These are phyloP conservation scores for Tephrocybe rancida DNA, from an alignment of 768 basidiomycete species.

Conservation along the genomic window DNA sequence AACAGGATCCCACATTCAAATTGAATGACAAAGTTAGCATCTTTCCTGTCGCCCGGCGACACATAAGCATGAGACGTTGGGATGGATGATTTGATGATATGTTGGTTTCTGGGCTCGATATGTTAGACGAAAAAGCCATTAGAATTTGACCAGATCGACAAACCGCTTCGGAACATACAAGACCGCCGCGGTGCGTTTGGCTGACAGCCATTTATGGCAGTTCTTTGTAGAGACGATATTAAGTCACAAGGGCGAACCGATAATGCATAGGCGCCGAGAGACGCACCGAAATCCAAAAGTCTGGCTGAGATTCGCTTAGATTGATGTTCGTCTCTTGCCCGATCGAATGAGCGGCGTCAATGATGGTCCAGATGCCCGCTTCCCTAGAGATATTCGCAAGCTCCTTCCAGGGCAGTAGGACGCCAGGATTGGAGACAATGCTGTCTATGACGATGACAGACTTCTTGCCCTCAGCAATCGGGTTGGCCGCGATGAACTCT, in stretches of 20 bases:
- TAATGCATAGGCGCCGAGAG: conserved; percentile 18
- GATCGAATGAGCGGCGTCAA: conserved; percentile 84
- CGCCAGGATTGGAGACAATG: conserved; percentile 67
- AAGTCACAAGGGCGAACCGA: background rate
- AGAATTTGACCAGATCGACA: conserved; percentile 1
- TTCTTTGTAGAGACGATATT: conserved; percentile 51
- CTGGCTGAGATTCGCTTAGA: conserved; percentile 56
- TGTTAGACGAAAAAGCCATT: background rate
- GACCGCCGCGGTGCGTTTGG: conserved; percentile 66
- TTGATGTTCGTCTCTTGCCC: conserved; percentile 75
- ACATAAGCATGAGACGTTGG: conserved; percentile 56
- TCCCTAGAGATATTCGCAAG: conserved; percentile 66
- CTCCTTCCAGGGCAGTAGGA: conserved; percentile 75
- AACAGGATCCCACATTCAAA: conserved; percentile 34
- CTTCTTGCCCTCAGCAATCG: conserved; percentile 30
- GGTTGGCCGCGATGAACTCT: conserved; percentile 19
- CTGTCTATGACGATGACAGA: conserved; percentile 71
- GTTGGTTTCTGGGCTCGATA: conserved; percentile 53
- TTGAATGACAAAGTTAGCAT: conserved; percentile 43
- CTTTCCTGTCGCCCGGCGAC: conserved; percentile 38
- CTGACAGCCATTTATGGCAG: conserved; percentile 85
- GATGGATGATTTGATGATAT: conserved; percentile 59
- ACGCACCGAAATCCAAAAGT: conserved; percentile 79
- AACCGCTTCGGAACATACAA: conserved; percentile 72
- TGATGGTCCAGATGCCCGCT: conserved; percentile 63